A percentile compares a stretch with the other conserved stretches of the same genome.
phyloP scores from a whole-genome alignment of 148 eudicot species.

The Amaranthus palmeri region DNA sequence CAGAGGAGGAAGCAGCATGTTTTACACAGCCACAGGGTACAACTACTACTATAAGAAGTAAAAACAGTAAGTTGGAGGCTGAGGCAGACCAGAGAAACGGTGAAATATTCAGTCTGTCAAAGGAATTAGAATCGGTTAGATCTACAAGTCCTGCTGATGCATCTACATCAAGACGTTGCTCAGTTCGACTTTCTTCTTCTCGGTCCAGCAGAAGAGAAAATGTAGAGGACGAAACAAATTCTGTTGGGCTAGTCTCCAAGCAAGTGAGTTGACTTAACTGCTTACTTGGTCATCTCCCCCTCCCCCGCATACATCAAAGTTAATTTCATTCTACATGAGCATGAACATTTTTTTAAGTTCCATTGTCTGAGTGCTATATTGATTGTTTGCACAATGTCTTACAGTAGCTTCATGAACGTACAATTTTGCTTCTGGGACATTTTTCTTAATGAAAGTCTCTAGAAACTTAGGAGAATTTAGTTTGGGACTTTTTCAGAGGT shows the following conservation, averaged over 20 bases:
- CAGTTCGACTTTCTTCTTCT: constrained; percentile 13
- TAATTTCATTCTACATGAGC: no score
- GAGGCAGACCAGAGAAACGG: constrained; percentile 2
- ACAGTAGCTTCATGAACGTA: not conserved
- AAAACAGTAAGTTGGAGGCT: constrained; percentile 11
- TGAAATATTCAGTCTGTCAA: constrained; percentile 7
- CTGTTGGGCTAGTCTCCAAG: not conserved
- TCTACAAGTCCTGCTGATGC: constrained; percentile 13
- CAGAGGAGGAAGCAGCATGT: constrained; percentile 15
- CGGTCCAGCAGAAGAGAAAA: constrained; percentile 3
- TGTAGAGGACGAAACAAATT: constrained; percentile 11
- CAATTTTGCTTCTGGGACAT: not conserved
- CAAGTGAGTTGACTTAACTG: constrained; percentile 21
- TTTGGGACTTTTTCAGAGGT: no score
- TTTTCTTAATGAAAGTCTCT: not conserved
- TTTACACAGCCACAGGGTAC: constrained; percentile 9
- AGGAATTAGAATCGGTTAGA: constrained; percentile 13
- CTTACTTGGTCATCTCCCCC: not conserved
- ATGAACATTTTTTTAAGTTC: no score
- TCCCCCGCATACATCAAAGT: not conserved
- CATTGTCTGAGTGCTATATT: not conserved
- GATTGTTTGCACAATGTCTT: not conserved
- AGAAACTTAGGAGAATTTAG: no score
- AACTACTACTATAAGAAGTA: not conserved
- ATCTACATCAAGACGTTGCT: constrained; percentile 5